Evolutionary conservation across 2,329 filamentous ascomycete species (phyloP), one percentile per base, ranked within the genome.

Genomic region (Teratosphaeria viscida): DNA sequence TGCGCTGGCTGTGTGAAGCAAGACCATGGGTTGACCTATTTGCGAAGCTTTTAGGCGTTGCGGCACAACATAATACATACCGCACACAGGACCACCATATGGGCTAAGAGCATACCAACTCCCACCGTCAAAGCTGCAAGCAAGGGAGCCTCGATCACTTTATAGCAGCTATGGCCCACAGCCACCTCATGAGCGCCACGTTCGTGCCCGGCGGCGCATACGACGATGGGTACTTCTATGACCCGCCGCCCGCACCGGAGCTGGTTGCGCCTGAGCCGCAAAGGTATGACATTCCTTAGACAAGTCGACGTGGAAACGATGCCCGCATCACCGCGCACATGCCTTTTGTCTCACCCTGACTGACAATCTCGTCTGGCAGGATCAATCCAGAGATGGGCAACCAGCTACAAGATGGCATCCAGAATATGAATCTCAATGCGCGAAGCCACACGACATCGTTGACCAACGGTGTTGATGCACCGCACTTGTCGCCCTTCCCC

Each of bases 361-460:
- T 54, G 53, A 32, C 34, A 12, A 32, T 29, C 14, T 32, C 16
- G 53, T 32, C 27, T 32, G 1, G 37, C 62, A 68, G 67, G 54
- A 65, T 70, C 61, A 69, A 69, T 57, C 68, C 90, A 73, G 91
- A 96, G 81, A 91, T 96, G 66, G 90, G 92, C 67, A 89, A 92
- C 76, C 92, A 96, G 76, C 96, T 99, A 84, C 91, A 96, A 78
- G 87, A 95, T 71, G 92, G 89, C 76, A 83, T 99, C 65, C 89
- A 92, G 70, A 87, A 92, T 74, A 85, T 99, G 78, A 66, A 62
- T 5, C 62, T 56, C 34, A 54, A 56, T 27, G 63, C 59, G 35
- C 75, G 74, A 62, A 71, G 68, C 60, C 73, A 73, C 61, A 70
- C 71, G 23, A 39, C 57, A 69, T 71, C 63, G 70, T 70, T 64